phyloP scores from a whole-genome alignment of 805 yeast genomes.

The Wickerhamomyces chaumierensis region DNA sequence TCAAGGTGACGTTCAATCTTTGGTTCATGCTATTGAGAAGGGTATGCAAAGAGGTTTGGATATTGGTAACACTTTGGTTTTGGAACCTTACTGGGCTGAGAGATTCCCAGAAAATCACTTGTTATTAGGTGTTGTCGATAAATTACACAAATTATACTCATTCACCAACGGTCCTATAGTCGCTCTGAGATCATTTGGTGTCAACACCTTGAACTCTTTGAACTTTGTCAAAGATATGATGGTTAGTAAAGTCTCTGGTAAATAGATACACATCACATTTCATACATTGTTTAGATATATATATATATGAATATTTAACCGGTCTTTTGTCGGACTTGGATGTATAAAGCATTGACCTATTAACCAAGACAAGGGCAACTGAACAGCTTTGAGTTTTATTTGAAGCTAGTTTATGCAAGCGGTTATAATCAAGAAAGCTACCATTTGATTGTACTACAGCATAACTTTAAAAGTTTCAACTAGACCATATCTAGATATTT shows the following conservation, averaged over 20 bases:
- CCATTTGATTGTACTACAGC: too few species aligned
- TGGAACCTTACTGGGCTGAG: conserved; percentile 82
- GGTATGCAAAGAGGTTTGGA: conserved; percentile 77
- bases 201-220: conserved; percentile 53
- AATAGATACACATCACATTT: too few species aligned
- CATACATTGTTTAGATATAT: too few species aligned
- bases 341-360: too few species aligned
- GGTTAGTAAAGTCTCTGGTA: conserved; percentile 43
- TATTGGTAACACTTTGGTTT: conserved; percentile 67
- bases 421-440: too few species aligned
- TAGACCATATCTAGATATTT: too few species aligned
- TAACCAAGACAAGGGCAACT: too few species aligned
- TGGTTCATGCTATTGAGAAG: conserved; percentile 56
- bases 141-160: conserved; percentile 77
- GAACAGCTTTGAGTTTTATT: too few species aligned
- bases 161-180: conserved; percentile 69
- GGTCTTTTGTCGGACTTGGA: too few species aligned
- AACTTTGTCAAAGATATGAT: conserved; percentile 59
- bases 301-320: too few species aligned
- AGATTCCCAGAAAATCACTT: conserved; percentile 73
- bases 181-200: conserved; percentile 62
- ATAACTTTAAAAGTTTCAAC: too few species aligned
- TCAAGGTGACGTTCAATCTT: conserved; percentile 74
- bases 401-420: too few species aligned
- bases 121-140: conserved; percentile 81